A percentile compares a stretch with the other conserved stretches of the same genome.
phyloP scores from a whole-genome alignment of 306 rosid genomes.

The Quercus cerris region DNA sequence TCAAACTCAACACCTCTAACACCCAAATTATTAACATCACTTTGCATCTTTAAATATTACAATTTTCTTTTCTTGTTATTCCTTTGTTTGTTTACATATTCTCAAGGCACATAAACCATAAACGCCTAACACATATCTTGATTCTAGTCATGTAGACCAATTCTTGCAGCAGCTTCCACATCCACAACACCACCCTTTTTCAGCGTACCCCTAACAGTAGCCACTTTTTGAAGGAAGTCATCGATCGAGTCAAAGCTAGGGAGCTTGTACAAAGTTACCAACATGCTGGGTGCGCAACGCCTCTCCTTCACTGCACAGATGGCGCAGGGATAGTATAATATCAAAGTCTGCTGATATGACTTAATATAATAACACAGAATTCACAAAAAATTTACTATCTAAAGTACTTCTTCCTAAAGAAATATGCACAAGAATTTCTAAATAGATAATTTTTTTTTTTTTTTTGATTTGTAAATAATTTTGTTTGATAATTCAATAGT shows the following conservation, averaged over 20 bases:
- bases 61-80: neutral
- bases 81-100: neutral
- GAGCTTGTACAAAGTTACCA: constrained; percentile 77
- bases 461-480: no score
- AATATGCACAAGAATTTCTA: neutral
- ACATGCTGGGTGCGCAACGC: constrained; percentile 60
- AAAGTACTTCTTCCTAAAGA: neutral
- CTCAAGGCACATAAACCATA: neutral
- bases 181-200: no score
- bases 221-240: constrained; percentile 78
- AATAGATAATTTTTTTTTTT: no score
- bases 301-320: constrained; percentile 77
- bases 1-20: no score
- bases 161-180: constrained; percentile 34
- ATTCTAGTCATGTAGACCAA: constrained; percentile 91
- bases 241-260: constrained; percentile 79
- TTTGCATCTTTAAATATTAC: neutral
- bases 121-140: constrained; percentile 51
- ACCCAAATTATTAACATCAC: neutral
- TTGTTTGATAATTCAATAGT: no score
- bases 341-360: neutral
- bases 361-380: no score
- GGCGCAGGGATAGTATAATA: neutral
- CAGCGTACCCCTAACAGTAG: constrained; percentile 71
- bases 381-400: no score